Base-by-base conservation (phyloP, 768 basidiomycete species). In the Trametes villosa region DNA sequence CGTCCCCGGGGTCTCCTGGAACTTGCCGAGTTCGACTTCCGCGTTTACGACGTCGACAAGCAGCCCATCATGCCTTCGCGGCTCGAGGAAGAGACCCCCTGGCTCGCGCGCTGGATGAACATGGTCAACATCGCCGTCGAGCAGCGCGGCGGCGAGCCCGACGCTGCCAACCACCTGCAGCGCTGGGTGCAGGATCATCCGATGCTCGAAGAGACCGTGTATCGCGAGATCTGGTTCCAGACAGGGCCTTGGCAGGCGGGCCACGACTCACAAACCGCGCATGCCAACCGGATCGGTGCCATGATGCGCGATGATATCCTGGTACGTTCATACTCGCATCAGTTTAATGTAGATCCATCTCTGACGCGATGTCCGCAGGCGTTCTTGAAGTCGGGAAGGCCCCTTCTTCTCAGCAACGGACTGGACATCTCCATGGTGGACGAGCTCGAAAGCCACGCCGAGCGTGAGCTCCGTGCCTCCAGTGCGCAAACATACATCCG, bases 1-100 rank as follows among this genome's bases (percentile, higher is more conserved):
- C 83, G 88, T 45, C 89, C 89, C 1, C 84, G 85, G 26, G 91
- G 91, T 30, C 77, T 92, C 30, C 69, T 90, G 58, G 79, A 87
- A 51, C 62, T 91, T 17, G 75, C 82, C 53, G 91, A 93, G 74
- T 89, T 84, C 67, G 88, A 89, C 52, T 92, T 89, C 68, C 70
- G 74, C 57, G 75, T 83, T n/a, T 86, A 89, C 65, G 87, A 85
- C 64, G 57, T 57, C 18, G 73, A 87, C 59, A 78, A 79, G 64
- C 69, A 70, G 22, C 78, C 76, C 4, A 71, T 87, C 40, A 68
- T 78, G n/a, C 77, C 77, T 7, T 50, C 40, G 13, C 57, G 53
- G 1, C 75, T 79, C 0, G 74, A 79, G 31, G 68, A 77, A 48
- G 69, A 83, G 36, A 75, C 73, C 3, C 76, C 77, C 7, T 89